A percentile compares a stretch with the other conserved stretches of the same genome.
These are phyloP conservation scores for Candida glucosophila DNA, from an alignment of 1,139 yeast species.

Conservation along the genomic window DNA sequence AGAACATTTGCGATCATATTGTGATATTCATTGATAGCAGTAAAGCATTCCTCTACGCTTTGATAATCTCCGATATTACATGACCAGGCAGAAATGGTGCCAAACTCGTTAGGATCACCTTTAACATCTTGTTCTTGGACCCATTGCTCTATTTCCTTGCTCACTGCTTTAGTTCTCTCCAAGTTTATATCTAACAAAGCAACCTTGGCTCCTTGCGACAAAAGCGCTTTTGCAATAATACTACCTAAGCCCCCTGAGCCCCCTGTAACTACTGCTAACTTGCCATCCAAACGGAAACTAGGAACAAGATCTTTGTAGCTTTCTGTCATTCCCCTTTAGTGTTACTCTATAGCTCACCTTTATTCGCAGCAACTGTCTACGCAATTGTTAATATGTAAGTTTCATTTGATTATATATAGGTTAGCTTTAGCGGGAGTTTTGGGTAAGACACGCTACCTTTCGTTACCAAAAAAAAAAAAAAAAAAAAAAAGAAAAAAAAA, in stretches of 20 bases:
- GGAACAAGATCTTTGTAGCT: conserved; percentile 47
- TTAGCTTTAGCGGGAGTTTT: too few species aligned
- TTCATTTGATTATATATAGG: too few species aligned
- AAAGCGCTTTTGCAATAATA: conserved; percentile 57
- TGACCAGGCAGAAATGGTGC: conserved; percentile 58
- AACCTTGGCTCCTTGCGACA: conserved; percentile 65
- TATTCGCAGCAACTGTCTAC: too few species aligned
- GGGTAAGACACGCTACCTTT: too few species aligned
- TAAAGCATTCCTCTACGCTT: conserved; percentile 48
- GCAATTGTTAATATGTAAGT: too few species aligned
- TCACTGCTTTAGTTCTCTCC: conserved; percentile 52
- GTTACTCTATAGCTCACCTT: too few species aligned
- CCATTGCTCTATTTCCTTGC: conserved; percentile 50
- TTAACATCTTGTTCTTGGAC: conserved; percentile 40
- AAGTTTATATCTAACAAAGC: conserved; percentile 70
- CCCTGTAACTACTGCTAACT: conserved; percentile 69
- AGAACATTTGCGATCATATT: conserved; percentile 55
- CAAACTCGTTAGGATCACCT: conserved; percentile 21
- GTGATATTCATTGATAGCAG: conserved; percentile 47
- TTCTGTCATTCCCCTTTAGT: too few species aligned
- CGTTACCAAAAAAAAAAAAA: too few species aligned
- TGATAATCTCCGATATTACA: conserved; percentile 68
- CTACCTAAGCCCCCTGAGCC: conserved; percentile 78
- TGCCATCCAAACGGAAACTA: conserved; percentile 59
- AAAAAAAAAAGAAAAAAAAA: too few species aligned